Conservation (phyloP, 2,329 filamentous ascomycete genomes). For the Fusarium staphyleae region DNA sequence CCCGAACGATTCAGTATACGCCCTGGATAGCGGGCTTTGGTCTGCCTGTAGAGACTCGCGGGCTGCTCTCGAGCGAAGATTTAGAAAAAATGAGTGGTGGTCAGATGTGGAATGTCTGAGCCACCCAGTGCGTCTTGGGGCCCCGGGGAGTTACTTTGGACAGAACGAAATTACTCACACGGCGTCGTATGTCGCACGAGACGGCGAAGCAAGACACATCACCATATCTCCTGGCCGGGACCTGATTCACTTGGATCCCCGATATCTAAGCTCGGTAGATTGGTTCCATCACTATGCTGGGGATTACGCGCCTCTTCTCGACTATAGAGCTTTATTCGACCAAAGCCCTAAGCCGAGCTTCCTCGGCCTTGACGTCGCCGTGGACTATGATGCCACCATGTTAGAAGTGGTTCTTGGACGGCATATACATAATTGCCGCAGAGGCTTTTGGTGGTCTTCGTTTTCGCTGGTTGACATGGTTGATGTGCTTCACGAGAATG, state of each 20-base stretch:
- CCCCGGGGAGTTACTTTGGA: background rate
- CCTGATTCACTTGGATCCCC: conserved; percentile 13
- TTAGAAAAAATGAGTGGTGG: conserved; percentile 29
- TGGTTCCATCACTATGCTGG: background rate
- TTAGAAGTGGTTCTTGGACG: background rate
- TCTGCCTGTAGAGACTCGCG: conserved; percentile 13
- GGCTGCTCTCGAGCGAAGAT: conserved; percentile 11
- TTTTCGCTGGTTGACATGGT: conserved; percentile 5
- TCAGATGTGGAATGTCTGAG: background rate
- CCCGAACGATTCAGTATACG: conserved; percentile 22
- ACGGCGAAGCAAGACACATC: background rate
- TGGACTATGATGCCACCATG: conserved; percentile 20
- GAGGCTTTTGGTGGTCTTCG: background rate
- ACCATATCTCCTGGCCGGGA: conserved; percentile 11
- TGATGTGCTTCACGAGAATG: background rate
- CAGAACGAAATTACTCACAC: background rate
- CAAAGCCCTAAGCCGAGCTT: background rate
- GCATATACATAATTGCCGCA: background rate
- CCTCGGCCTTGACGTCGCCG: conserved; percentile 11
- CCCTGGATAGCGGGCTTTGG: conserved; percentile 23
- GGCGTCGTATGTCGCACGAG: conserved; percentile 2
- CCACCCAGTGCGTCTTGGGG: conserved; percentile 2
- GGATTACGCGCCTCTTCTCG: background rate
- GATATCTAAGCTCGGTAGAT: background rate
- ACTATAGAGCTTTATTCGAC: fast-evolving